Base-by-base conservation (phyloP, 1,284 basidiomycete species). In the Moniliophthora roreri region DNA sequence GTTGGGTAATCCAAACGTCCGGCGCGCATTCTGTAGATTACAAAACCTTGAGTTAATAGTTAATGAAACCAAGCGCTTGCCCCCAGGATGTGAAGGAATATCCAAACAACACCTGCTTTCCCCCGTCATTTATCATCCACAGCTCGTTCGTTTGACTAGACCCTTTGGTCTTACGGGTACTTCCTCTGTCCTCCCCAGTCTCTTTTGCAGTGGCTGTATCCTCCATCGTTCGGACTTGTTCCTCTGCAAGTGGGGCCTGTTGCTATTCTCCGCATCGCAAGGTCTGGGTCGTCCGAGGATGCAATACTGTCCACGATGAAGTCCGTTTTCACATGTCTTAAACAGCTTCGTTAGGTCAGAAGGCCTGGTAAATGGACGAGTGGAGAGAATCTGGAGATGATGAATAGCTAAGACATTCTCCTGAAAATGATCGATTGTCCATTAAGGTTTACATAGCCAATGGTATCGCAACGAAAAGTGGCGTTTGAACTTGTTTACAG, bases 41-140 rank as follows among this genome's bases (percentile, higher is more conserved):
- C 94, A n/a, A n/a, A n/a, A n/a, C 92, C 70, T 89, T 93, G 57
- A 89, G 66, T 23, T 80, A 71, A 69, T 93, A 94, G 70, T 92
- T 77, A 57, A 92, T 59, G 63, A 87, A 80, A 2, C 91, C 92
- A 58, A 95, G 81, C 32, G 76, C 75, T n/a, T 50, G 84, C 81
- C 49, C 92, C 89, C 24, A 93, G 71, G 38, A 83, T 56, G 58
- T 95, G 91, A 36, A 95, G 76, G 66, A 93, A 71, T 45, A 93
- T 71, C 81, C 86, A 93, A 58, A 82, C 75, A 93, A 91, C 32
- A 94, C 57, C 51, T 82, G 78, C 48, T 82, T 78, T 15, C 87
- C 83, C 42, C 92, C 93, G 65, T 95, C 92, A 66, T 95, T 95
- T 66, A 94, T 91, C 88, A 93, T 89, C 93, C 93, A 95, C 26